These are phyloP conservation scores for Neospora caninum DNA, from an alignment of 169 alveolate species.

Conservation along the genomic window DNA sequence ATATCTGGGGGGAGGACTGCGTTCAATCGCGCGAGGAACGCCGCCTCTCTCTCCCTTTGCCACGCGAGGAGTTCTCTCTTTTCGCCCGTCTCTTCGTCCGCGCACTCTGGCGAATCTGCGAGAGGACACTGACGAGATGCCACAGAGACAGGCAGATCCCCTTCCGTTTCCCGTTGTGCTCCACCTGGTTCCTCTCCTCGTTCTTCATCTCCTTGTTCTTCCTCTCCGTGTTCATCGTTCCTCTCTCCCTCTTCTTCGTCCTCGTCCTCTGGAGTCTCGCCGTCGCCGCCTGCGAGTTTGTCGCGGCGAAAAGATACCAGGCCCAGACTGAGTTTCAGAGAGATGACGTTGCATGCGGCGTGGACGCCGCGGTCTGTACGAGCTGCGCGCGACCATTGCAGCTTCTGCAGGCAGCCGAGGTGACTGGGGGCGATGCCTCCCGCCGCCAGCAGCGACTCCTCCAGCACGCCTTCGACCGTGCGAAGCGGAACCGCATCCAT, in stretches of 20 bases:
- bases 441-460: constrained; percentile 73
- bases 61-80: neutral
- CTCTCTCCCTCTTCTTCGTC: neutral
- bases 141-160: neutral
- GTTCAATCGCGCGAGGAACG: neutral
- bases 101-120: too few relatives aligned
- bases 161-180: neutral
- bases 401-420: constrained; percentile 66
- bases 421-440: constrained; percentile 74
- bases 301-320: neutral
- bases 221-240: neutral
- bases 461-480: constrained; percentile 80
- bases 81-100: neutral
- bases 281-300: neutral
- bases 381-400: constrained; percentile 84
- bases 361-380: constrained; percentile 91
- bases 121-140: too few relatives aligned
- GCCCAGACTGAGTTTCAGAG: constrained; percentile 70
- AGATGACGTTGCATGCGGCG: constrained; percentile 80
- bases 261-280: neutral
- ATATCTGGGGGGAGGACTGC: constrained; percentile 28
- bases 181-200: neutral
- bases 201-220: neutral
- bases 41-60: constrained; percentile 39
- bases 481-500: neutral